Conservation (phyloP, 192 early-diverging fungal genomes). For the Phycomyces nitens region DNA sequence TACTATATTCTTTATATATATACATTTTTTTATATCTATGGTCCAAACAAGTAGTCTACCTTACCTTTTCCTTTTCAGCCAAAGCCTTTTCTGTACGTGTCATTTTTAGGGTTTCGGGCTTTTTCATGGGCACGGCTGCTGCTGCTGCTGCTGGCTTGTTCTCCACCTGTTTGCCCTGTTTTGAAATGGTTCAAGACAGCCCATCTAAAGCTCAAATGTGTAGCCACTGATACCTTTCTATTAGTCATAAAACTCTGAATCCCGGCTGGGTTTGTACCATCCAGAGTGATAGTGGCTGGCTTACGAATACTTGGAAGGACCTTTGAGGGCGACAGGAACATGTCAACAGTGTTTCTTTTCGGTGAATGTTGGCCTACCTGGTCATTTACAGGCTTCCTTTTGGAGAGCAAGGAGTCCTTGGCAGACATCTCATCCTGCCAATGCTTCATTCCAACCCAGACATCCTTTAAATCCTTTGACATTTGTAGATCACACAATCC, state of each 20-base stretch:
- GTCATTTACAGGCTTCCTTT: slow-evolving; percentile 22
- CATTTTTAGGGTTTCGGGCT: background rate
- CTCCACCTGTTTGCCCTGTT: too few relatives aligned
- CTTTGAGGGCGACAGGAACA: background rate
- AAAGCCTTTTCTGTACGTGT: slow-evolving; percentile 12
- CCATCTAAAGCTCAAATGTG: too few relatives aligned
- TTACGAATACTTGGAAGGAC: slow-evolving; percentile 9
- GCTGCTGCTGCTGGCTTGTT: too few relatives aligned
- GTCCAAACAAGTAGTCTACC: background rate
- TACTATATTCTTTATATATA: too few relatives aligned
- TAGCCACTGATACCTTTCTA: too few relatives aligned
- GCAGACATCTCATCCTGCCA: slow-evolving; percentile 30
- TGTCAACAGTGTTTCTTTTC: background rate
- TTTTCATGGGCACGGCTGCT: background rate
- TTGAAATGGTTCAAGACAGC: too few relatives aligned
- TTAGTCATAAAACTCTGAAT: background rate
- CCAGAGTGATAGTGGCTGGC: background rate
- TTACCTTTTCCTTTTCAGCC: slow-evolving; percentile 28
- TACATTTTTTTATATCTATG: too few relatives aligned
- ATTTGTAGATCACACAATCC: too few relatives aligned
- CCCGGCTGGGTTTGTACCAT: slow-evolving; percentile 3
- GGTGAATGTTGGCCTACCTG: background rate
- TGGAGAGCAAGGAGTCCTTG: slow-evolving; percentile 12
- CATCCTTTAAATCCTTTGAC: background rate
- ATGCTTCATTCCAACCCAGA: slow-evolving; percentile 23